phyloP scores from a whole-genome alignment of 2,329 filamentous ascomycete species.

The Reticulascus tulasneorum region DNA sequence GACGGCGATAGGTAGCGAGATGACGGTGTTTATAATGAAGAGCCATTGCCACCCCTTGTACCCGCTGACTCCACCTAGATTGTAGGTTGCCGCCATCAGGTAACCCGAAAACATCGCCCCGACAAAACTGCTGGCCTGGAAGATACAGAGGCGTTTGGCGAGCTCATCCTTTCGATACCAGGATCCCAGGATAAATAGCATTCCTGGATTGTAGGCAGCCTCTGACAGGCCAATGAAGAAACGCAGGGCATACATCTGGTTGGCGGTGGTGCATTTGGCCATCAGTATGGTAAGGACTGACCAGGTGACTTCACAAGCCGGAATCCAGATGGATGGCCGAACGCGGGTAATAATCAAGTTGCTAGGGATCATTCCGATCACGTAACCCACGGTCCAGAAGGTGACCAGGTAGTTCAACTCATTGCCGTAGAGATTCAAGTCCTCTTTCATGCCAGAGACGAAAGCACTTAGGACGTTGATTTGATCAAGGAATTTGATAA shows the following conservation, averaged over 20 bases:
- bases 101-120: constrained; percentile 54
- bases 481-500: constrained; percentile 22
- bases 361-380: constrained; percentile 21
- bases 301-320: constrained; percentile 22
- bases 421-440: constrained; percentile 20
- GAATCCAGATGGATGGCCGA: constrained; percentile 22
- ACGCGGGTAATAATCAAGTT: constrained; percentile 23
- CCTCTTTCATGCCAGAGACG: constrained; percentile 22
- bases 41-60: constrained; percentile 34
- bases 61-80: constrained; percentile 44
- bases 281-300: constrained; percentile 9
- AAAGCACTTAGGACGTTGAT: constrained; percentile 20
- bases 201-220: constrained; percentile 22
- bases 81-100: constrained; percentile 50
- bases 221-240: constrained; percentile 40
- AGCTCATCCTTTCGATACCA: constrained; percentile 35
- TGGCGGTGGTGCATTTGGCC: constrained; percentile 12
- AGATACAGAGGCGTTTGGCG: constrained; percentile 47
- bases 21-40: constrained; percentile 33
- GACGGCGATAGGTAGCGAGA: constrained; percentile 16
- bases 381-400: constrained; percentile 19
- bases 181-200: constrained; percentile 33
- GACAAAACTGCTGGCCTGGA: constrained; percentile 45
- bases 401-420: constrained; percentile 20
- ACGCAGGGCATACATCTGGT: constrained; percentile 37